Percentiles rank a stretch among this genome's conserved stretches.
Evolutionary conservation across 352 stramenopile genomes (phyloP).

Genomic region (Phytophthora lateralis): DNA sequence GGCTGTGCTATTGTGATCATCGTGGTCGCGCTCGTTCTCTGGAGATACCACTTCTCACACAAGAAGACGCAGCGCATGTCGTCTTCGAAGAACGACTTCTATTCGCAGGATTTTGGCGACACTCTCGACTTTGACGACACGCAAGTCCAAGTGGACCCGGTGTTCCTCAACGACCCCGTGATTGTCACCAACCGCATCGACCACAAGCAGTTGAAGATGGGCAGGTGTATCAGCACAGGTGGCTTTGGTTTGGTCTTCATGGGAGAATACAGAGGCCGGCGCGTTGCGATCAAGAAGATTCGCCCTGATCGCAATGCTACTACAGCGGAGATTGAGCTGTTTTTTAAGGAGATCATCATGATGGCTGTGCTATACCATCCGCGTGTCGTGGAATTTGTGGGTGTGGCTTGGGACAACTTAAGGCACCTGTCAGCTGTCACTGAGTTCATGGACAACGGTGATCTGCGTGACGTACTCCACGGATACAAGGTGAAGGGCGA

Average conservation of each 20-base stretch:
- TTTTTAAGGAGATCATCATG: slow-evolving; percentile 53
- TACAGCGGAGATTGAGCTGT: slow-evolving; percentile 40
- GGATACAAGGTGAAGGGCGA: slow-evolving; percentile 41
- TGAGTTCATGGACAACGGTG: slow-evolving; percentile 64
- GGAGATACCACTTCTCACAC: slow-evolving; percentile 19
- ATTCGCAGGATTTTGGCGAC: slow-evolving; percentile 34
- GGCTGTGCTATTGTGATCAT: slow-evolving; percentile 29
- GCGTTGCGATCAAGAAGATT: slow-evolving; percentile 61
- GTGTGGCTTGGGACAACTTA: slow-evolving; percentile 50
- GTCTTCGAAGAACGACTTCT: slow-evolving; percentile 39
- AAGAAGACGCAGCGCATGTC: slow-evolving; percentile 23
- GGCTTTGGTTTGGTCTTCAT: slow-evolving; percentile 61
- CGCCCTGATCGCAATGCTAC: slow-evolving; percentile 30
- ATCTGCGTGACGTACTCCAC: slow-evolving; percentile 54
- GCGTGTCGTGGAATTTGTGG: slow-evolving; percentile 54
- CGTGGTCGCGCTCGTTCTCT: slow-evolving; percentile 13
- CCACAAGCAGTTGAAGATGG: slow-evolving; percentile 47
- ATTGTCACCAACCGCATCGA: slow-evolving; percentile 52
- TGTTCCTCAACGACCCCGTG: slow-evolving; percentile 49
- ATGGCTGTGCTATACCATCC: slow-evolving; percentile 50
- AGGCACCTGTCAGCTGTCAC: slow-evolving; percentile 51
- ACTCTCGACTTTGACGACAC: slow-evolving; percentile 43
- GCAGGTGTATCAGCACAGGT: slow-evolving; percentile 46
- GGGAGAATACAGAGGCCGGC: slow-evolving; percentile 43
- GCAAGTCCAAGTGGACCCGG: slow-evolving; percentile 37